Base-by-base conservation (phyloP, 352 stramenopile species). In the Globisporangium abappressorium region DNA sequence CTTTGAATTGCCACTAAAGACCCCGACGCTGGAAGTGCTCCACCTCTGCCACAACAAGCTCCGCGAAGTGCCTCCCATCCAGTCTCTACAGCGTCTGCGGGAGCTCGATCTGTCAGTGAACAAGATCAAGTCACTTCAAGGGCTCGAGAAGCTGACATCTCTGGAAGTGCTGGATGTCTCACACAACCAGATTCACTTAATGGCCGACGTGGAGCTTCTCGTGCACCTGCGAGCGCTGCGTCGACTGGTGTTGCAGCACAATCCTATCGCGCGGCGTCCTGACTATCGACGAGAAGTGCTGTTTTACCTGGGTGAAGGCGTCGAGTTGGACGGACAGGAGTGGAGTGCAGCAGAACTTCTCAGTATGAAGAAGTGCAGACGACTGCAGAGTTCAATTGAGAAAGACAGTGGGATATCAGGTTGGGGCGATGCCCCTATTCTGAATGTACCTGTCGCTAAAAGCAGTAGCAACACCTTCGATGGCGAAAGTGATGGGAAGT, bases 221-320 rank as follows among this genome's bases (percentile, higher is more conserved):
- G 76, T 64, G 6, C 65, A 64, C 33, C 43, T 94, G n/a, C 53
- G 56, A 5, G 70, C 70, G 24, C 76, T 95, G 1, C 67, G 62
- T 5, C 70, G 70, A 3, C 58, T 95, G n/a, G 76, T 82, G 11
- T 66, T 96, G 57, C 75, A 79, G 54, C 85, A 89, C n/a, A 96
- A 96, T 46, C 87, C 85, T 20, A 83, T 96, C 41, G 73, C 85
- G 22, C 68, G 72, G 5, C 76, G 85, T 28, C 82, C 89, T 9
- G 89, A 96, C 41, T 93, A 95, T 65, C 77, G 89, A 46, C 78
- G 89, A 26, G 87, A 96, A 62, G 80, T 94, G 20, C 57, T 95
- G 1, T 95, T 96, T 46, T 94, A 87, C 65, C 62, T 96, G 30
- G 81, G 87, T 7, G 80, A 89, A 60, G 43, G 57, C 14, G 63